phyloP scores from a whole-genome alignment of 1,284 basidiomycete genomes.

The Leccinum cinnamomeum region DNA sequence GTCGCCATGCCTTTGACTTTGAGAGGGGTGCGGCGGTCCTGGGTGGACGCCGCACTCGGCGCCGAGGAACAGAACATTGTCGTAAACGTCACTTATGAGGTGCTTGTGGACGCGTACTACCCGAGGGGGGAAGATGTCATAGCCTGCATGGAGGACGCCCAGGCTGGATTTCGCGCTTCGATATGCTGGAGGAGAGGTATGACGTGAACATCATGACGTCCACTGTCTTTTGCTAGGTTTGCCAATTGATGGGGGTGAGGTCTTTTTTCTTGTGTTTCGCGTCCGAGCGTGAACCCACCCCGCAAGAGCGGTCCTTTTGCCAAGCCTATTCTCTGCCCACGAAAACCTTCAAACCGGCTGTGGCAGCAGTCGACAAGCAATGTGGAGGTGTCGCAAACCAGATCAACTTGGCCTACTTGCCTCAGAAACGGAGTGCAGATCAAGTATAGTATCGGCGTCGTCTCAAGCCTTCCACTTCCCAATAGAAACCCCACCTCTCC shows the following conservation, averaged over 20 bases:
- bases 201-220: slow-evolving; percentile 14
- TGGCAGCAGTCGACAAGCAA: slow-evolving; percentile 23
- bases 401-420: no score
- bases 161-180: slow-evolving; percentile 19
- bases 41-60: slow-evolving; percentile 19
- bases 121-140: slow-evolving; percentile 9
- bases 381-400: slow-evolving; percentile 29
- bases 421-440: no score
- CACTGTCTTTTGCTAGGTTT: slow-evolving; percentile 35
- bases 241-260: slow-evolving; percentile 33
- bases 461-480: slow-evolving; percentile 1
- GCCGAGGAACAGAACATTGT: slow-evolving; percentile 1
- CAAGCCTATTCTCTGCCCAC: neutral
- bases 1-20: slow-evolving; percentile 29
- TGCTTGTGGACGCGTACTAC: slow-evolving; percentile 19
- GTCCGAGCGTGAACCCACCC: slow-evolving; percentile 9
- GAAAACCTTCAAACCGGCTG: slow-evolving; percentile 19
- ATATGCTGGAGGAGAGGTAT: slow-evolving; percentile 22
- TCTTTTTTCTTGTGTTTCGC: neutral
- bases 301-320: slow-evolving; percentile 22
- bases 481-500: slow-evolving; percentile 10
- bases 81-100: slow-evolving; percentile 21
- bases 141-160: slow-evolving; percentile 32
- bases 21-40: slow-evolving; percentile 3
- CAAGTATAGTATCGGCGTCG: neutral